Evolutionary conservation across 495 filamentous ascomycete genomes (phyloP).

Genomic region (Tuber aestivum): DNA sequence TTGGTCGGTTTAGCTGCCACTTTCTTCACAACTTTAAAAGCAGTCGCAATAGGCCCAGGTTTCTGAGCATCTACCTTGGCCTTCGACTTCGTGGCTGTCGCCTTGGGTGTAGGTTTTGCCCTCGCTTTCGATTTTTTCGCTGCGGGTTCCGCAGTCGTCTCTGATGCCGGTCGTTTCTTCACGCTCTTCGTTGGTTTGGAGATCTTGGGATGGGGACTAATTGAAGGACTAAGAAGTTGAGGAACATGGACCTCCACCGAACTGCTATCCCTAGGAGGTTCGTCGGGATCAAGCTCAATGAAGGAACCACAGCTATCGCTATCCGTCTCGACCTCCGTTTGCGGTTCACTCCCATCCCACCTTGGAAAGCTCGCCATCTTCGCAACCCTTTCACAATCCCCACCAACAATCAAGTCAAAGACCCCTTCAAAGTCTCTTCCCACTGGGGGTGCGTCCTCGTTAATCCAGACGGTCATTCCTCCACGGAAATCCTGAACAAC

Average conservation of each 20-base stretch:
- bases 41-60: conserved; percentile 26
- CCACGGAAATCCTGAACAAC: conserved; percentile 71
- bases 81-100: conserved; percentile 8
- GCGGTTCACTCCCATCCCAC: conserved; percentile 56
- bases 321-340: conserved; percentile 29
- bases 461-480: conserved; percentile 93
- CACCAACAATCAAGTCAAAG: conserved; percentile 84
- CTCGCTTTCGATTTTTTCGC: conserved; percentile 23
- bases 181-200: conserved; percentile 11
- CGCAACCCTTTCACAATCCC: conserved; percentile 84
- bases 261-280: conserved; percentile 15
- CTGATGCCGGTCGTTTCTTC: conserved; percentile 26
- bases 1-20: conserved; percentile 4
- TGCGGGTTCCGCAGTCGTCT: conserved; percentile 19
- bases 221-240: conserved; percentile 31
- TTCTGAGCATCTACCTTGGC: conserved; percentile 25
- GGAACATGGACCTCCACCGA: conserved; percentile 35
- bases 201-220: conserved; percentile 31
- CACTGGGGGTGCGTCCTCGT: conserved; percentile 71
- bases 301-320: conserved; percentile 38
- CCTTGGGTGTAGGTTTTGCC: conserved; percentile 8
- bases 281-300: conserved; percentile 29
- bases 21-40: conserved; percentile 32
- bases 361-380: conserved; percentile 62
- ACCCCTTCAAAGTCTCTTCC: conserved; percentile 82